Evolutionary conservation across 306 rosid species (phyloP), one percentile per base, ranked within the genome.

Genomic region (Castanopsis chinensis): DNA sequence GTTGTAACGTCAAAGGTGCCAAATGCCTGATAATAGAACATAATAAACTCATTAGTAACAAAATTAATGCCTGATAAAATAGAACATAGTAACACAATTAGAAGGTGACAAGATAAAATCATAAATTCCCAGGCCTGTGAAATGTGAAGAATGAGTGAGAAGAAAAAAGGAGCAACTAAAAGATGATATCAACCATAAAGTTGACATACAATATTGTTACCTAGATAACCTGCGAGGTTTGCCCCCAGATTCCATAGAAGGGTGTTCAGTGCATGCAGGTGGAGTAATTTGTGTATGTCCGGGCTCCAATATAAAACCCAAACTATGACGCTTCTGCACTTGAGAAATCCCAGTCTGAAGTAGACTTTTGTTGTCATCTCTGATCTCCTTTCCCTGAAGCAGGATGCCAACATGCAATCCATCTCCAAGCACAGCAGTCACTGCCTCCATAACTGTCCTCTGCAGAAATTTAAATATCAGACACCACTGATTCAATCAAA

Each of bases 291-390:
- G 84, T 52, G 81, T 64, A 75, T 83, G 89, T 54, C 87, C 82
- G 12, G 97, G 92, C 85, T 91, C 93, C 88, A 91, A 89, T 78
- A 84, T 84, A 81, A 91, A 91, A 21, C 92, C 93, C 85, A 91
- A 86, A 80, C 87, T 86, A 75, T 83, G 85, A 23, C 74, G 83
- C 79, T 86, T 89, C 61, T 83, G 89, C 30, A 86, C 89, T 73
- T 85, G 91, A 75, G 91, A 89, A 76, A 91, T 91, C 67, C 97
- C 97, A 4, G 92, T 86, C 81, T 91, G 97, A 69, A 89, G 76
- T 9, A 91, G 84, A 78, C 92, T 91, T 85, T 91, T 89, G 79
- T 49, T 82, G 77, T 91, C 93, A 72, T 91, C 97, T 78, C 86
- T 84, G 57, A 91, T 84, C 90, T 89, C 90, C 81, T 91, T 91